Conservation (phyloP, 2,329 filamentous ascomycete species). For the Stemphylium lycopersici region DNA sequence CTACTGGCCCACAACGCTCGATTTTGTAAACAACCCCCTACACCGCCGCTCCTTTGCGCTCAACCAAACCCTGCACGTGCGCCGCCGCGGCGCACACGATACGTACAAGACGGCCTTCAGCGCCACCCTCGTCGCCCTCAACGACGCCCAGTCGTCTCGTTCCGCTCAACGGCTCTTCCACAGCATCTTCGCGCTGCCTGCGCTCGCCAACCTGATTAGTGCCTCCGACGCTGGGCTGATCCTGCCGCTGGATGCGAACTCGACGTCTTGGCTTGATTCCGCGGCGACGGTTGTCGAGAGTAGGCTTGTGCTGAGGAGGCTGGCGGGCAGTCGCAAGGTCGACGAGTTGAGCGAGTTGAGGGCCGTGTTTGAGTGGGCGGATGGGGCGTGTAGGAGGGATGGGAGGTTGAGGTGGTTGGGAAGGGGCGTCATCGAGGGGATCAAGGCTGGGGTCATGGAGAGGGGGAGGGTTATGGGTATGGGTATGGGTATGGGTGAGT, state of each 20-base stretch:
- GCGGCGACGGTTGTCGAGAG: constrained; percentile 72
- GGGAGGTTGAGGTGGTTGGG: constrained; percentile 60
- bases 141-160: constrained; percentile 58
- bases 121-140: constrained; percentile 75
- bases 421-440: constrained; percentile 61
- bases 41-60: constrained; percentile 69
- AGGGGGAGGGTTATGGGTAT: constrained; percentile 36
- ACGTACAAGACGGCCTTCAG: constrained; percentile 69
- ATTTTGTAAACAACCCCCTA: constrained; percentile 69
- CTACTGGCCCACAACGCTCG: constrained; percentile 82
- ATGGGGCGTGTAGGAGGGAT: constrained; percentile 47
- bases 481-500: neutral
- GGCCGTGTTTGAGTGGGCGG: constrained; percentile 71
- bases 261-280: constrained; percentile 58
- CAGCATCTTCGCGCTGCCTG: constrained; percentile 73
- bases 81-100: constrained; percentile 66
- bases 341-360: constrained; percentile 64
- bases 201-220: constrained; percentile 52
- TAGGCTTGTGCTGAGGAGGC: constrained; percentile 64
- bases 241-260: constrained; percentile 50
- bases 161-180: constrained; percentile 62
- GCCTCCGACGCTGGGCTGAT: constrained; percentile 65
- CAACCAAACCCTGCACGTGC: constrained; percentile 76
- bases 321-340: constrained; percentile 54
- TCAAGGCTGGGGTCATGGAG: constrained; percentile 59